These are phyloP conservation scores for Prinsepia uniflora DNA, from an alignment of 306 rosid species.

Conservation along the genomic window DNA sequence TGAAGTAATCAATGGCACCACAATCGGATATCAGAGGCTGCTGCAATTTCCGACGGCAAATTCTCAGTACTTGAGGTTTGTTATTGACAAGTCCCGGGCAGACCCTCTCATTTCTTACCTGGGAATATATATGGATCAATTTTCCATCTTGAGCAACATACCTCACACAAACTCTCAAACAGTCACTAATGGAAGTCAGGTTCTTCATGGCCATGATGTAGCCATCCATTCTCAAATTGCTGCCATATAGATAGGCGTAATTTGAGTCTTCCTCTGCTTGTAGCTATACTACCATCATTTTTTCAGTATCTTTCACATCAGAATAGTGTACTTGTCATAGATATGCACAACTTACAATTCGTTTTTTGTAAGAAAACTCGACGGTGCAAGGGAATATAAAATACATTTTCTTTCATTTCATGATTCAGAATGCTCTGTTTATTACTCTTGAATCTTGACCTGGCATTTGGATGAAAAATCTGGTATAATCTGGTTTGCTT, in stretches of 20 bases:
- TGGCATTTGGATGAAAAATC: too few relatives aligned
- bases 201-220: conserved; percentile 25
- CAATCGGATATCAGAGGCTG: conserved; percentile 75
- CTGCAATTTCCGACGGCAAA: conserved; percentile 48
- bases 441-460: too few relatives aligned
- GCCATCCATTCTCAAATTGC: conserved; percentile 36
- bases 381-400: too few relatives aligned
- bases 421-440: too few relatives aligned
- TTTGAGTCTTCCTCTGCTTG: neutral
- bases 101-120: conserved; percentile 66
- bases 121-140: conserved; percentile 57
- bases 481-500: too few relatives aligned
- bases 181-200: conserved; percentile 44
- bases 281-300: neutral
- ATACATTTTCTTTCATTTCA: too few relatives aligned
- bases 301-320: neutral
- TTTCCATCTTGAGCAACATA: conserved; percentile 35
- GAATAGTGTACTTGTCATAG: neutral
- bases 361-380: too few relatives aligned
- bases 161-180: conserved; percentile 22
- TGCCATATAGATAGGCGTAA: conserved; percentile 22
- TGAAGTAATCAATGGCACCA: conserved; percentile 57
- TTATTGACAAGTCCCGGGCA: conserved; percentile 57
- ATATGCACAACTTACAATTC: too few relatives aligned
- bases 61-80: conserved; percentile 67